Base-by-base conservation (phyloP, 2,329 filamentous ascomycete genomes). In the Penicillium sp. region DNA sequence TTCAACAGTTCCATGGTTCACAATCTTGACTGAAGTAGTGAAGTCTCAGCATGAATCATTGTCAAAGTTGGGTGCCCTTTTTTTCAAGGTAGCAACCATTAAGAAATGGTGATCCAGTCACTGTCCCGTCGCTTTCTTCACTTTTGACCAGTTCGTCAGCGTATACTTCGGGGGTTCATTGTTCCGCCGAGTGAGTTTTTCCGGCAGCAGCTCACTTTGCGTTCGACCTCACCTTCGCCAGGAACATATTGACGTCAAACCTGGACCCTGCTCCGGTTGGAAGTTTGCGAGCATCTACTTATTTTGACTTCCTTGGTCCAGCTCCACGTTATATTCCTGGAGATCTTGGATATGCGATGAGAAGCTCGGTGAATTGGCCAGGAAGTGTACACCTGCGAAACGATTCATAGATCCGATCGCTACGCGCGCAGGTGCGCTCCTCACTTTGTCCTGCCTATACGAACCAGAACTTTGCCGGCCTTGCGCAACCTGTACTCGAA, bases 351-450 rank as follows among this genome's bases (percentile, higher is more conserved):
- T n/a, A 52, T 59, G 54, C 42, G 42, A 54, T 57, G 47, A 57
- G 42, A 47, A 36, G 42, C 28, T 36, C 28, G 57, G 41, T 28
- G 44, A 33, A 57, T 53, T 53, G 46, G 49, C 45, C 46, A 28
- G 28, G 42, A 49, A 49, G 16, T 39, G 9, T 15, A 54, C 44
- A 49, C 47, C 49, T 53, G 43, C 46, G 51, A 54, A 46, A 47
- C 26, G 48, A 56, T 52, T 54, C 41, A 39, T 43, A 54, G 39
- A 43, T 34, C 38, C 45, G 24, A 42, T 39, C 52, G 12, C 45
- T 29, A 56, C 47, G 60, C 55, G 60, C 60, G 57, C 60, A 16
- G 56, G 59, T 57, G 60, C 56, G 61, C 58, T 59, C 51, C 15
- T 43, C 41, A 21, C 41, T 29, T 6, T 28, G 24, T n/a, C 9